Base-by-base conservation (phyloP, 352 stramenopile species). In the Peronospora destructor region DNA sequence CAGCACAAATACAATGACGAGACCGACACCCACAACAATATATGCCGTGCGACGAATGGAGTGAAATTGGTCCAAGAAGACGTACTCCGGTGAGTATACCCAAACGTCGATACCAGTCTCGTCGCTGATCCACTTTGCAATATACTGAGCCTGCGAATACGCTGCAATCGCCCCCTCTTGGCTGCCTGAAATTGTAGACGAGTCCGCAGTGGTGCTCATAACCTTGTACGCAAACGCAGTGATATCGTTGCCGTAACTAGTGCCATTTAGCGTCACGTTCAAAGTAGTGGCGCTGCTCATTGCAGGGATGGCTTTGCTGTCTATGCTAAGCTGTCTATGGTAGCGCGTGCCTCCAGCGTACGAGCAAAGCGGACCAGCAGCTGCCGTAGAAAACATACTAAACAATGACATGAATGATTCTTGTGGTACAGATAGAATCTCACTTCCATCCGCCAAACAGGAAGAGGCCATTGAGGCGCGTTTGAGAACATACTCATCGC, bases 141-240 rank as follows among this genome's bases (percentile, higher is more conserved):
- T 72, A n/a, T 65, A 47, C 13, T 72, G 67, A 41, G 69, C 71
- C 40, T 90, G 78, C 10, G 69, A 59, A 51, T 85, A 84, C 5
- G 64, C 69, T 28, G 45, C 49, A 23, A 71, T 50, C 14, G 72
- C 76, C 10, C 64, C 69, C n/a, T 70, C 49, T 36, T 70, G 61
- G 32, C 39, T 49, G 29, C 70, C 48, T 29, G 52, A 64, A 28
- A 52, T 53, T 29, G 36, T 55, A 4, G 46, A 62, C 17, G 55
- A 43, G 30, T 26, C 44, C 9, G 25, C 33, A 2, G 47, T 62
- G 5, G 43, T 66, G 25, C 66, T 75, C 23, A 77, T 36, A 28
- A 85, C 56, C 60, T 80, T 87, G 63, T 90, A 90, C 32, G 71
- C 76, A 49, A 85, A 79, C 14, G 72, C 76, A 23, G 79, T 86